phyloP scores from a whole-genome alignment of 495 filamentous ascomycete species.

The Lophiotrema nucula region DNA sequence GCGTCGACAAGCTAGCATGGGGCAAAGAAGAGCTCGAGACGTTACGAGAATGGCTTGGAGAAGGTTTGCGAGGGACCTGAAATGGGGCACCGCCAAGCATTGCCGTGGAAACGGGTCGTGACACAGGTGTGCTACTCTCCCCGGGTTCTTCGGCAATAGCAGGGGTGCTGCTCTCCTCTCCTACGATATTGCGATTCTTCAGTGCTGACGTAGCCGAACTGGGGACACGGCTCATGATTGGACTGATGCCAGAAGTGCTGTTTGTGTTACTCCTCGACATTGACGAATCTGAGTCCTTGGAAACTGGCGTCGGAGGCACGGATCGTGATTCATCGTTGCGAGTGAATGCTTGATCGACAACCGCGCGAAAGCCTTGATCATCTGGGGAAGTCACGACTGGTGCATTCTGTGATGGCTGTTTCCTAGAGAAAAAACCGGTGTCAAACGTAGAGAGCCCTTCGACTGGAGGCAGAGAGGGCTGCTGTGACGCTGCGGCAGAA shows the following conservation, averaged over 20 bases:
- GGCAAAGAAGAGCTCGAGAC: constrained; percentile 39
- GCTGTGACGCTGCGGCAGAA: neutral
- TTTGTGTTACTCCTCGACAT: constrained; percentile 62
- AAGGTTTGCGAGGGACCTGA: constrained; percentile 42
- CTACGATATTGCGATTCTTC: constrained; percentile 15
- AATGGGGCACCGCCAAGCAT: constrained; percentile 32
- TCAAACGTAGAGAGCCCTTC: constrained; percentile 30
- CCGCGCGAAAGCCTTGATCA: constrained; percentile 64
- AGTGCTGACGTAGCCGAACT: constrained; percentile 41
- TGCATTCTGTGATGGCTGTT: neutral
- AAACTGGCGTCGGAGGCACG: constrained; percentile 57
- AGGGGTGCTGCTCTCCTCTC: constrained; percentile 48
- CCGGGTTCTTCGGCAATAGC: constrained; percentile 57
- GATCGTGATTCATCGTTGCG: constrained; percentile 41
- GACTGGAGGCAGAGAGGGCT: constrained; percentile 19
- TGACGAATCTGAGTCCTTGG: constrained; percentile 36
- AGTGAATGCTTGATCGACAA: constrained; percentile 70
- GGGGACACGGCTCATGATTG: constrained; percentile 61
- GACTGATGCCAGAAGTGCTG: constrained; percentile 65
- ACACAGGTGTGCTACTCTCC: constrained; percentile 28
- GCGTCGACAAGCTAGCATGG: constrained; percentile 60
- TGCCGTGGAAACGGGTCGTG: constrained; percentile 22
- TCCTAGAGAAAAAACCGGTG: constrained; percentile 34
- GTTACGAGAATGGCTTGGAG: constrained; percentile 40
- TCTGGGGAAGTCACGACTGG: constrained; percentile 45